Evolutionary conservation across 176 grass and related monocot genomes (phyloP).

Genomic region (Cenchrus fungigraminus): DNA sequence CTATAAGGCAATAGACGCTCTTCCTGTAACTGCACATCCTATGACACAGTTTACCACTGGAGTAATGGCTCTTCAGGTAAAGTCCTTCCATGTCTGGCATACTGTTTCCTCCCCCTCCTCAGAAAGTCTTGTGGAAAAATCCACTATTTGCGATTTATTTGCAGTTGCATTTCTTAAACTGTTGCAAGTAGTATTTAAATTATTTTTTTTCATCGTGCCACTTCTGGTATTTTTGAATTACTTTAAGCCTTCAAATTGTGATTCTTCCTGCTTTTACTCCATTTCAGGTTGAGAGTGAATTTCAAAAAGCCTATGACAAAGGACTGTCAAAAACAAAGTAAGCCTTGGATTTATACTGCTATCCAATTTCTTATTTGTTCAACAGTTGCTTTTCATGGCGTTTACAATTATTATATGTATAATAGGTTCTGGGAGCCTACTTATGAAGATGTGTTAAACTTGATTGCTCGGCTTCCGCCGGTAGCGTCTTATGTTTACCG

Average conservation of each 20-base stretch:
- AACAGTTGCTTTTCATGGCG: constrained; percentile 15
- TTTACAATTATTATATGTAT: constrained; percentile 18
- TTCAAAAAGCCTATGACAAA: constrained; percentile 93
- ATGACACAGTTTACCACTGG: constrained; percentile 96
- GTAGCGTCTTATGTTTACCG: constrained; percentile 94
- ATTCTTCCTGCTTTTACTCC: constrained; percentile 33
- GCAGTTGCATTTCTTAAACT: constrained; percentile 1
- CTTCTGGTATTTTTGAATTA: background rate
- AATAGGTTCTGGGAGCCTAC: constrained; percentile 97
- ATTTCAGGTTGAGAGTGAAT: constrained; percentile 96
- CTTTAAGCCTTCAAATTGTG: background rate
- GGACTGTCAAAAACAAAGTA: constrained; percentile 95
- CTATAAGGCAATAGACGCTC: constrained; percentile 78
- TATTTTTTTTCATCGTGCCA: background rate
- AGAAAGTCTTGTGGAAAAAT: constrained; percentile 7
- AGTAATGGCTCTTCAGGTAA: constrained; percentile 96
- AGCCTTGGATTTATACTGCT: constrained; percentile 27
- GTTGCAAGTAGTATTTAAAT: background rate
- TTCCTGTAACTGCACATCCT: constrained; percentile 82
- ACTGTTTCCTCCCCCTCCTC: background rate
- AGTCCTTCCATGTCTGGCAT: background rate
- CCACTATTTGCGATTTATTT: background rate
- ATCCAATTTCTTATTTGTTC: constrained; percentile 29
- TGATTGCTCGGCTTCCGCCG: constrained; percentile 82
- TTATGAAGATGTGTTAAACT: constrained; percentile 95